Evolutionary conservation across 768 basidiomycete species (phyloP), one percentile per base, ranked within the genome.

Genomic region (Austroboletus eburneus): DNA sequence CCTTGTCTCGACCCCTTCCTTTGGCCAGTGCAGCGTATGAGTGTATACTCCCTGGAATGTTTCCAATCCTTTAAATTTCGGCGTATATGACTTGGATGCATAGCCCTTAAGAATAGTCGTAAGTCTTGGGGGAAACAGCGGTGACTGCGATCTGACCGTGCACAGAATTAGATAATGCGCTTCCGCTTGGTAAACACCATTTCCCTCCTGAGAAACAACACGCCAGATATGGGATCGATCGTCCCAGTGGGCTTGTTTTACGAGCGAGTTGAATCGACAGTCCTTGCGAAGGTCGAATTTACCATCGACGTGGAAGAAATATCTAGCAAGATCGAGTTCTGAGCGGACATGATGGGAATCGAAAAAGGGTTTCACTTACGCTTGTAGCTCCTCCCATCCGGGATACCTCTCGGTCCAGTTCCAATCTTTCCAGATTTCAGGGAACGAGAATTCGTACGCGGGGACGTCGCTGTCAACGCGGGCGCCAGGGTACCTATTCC

Each of bases 231-330:
- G 34, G n/a, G 34, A 17, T 10, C 5, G 5, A 13, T 33, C 32
- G 16, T 33, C 32, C 32, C 32, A 33, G 16, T 33, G 32, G 4
- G 32, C 32, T 33, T 33, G 32, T 12, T 33, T 33, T 12, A 33
- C 32, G 16, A 14, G 9, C 32, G n/a, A 41, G 46, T 47, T 34
- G 17, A 47, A 47, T 22, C 32, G 39, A 21, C 46, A 41, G 29
- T 47, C 18, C 21, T 47, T 42, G 33, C 46, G 46, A 36, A 42
- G 33, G 36, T 42, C 46, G 16, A 42, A 22, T 20, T 42, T 47
- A 2, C 36, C 13, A 23, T 36, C 46, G 9, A 47, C 39, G 14
- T 47, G 29, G 21, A 34, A 33, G 21, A 47, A 47, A 42, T 47
- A 42, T 6, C 39, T 47, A 24, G 17, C 25, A 2, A 12, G 16